phyloP scores from a whole-genome alignment of 192 early-diverging fungal genomes.

The Entrophospora sp. region DNA sequence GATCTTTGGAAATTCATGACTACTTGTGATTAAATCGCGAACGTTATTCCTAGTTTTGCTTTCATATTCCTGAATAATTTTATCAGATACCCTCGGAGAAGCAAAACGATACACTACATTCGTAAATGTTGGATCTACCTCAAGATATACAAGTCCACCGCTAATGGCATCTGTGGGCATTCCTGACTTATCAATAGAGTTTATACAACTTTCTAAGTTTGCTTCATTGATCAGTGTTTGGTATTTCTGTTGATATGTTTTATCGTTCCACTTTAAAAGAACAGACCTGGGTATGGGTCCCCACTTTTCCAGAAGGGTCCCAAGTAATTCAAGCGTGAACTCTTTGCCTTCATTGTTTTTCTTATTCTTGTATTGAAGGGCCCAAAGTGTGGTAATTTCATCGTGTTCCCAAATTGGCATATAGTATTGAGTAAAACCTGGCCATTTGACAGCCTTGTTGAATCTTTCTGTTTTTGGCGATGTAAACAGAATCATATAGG shows the following conservation, averaged over 20 bases:
- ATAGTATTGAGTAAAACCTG: slow-evolving; percentile 6
- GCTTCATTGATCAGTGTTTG: background rate
- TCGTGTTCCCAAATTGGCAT: slow-evolving; percentile 13
- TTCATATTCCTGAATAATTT: no score
- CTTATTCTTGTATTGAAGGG: background rate
- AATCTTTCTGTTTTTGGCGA: slow-evolving; percentile 1
- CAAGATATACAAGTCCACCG: no score
- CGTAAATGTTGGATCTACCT: no score
- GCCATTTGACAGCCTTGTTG: background rate
- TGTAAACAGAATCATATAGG: slow-evolving; percentile 7
- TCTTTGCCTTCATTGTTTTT: background rate
- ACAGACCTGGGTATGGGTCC: background rate
- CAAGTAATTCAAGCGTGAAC: slow-evolving; percentile 1
- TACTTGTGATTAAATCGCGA: no score
- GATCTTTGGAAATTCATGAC: no score
- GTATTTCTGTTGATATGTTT: slow-evolving; percentile 6
- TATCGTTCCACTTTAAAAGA: slow-evolving; percentile 4
- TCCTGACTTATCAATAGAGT: slow-evolving; percentile 8
- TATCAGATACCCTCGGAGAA: no score
- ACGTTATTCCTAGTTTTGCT: no score
- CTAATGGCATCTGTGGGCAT: background rate
- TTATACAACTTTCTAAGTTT: background rate
- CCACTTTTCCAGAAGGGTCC: background rate
- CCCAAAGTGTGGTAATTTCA: slow-evolving; percentile 3
- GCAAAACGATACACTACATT: no score